These are phyloP conservation scores for Capsicum baccatum DNA, from an alignment of 257 asterid species.

Conservation along the genomic window DNA sequence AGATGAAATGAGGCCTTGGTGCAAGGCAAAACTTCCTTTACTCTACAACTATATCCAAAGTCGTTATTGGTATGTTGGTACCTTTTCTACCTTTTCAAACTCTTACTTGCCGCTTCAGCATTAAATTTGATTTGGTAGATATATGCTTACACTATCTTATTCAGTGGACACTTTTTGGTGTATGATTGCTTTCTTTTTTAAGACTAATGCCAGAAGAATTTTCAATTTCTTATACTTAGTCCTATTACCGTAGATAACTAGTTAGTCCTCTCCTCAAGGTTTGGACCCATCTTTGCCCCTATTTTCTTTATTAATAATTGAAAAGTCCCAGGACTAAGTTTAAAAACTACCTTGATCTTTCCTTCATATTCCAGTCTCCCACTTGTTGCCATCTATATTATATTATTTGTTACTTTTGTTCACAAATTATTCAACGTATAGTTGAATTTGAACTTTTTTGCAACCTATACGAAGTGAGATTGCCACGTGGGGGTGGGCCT, in stretches of 20 bases:
- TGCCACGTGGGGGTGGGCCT: conserved; percentile 13
- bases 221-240: neutral
- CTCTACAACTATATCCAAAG: conserved; percentile 91
- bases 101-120: conserved; percentile 14
- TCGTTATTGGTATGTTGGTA: conserved; percentile 81
- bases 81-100: conserved; percentile 27
- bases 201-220: neutral
- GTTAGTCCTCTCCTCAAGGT: neutral
- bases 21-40: conserved; percentile 89
- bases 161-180: neutral
- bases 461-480: neutral
- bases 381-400: neutral
- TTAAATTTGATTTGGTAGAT: conserved; percentile 19
- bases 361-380: neutral
- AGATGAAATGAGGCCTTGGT: conserved; percentile 88
- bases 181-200: neutral
- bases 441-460: neutral
- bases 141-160: neutral
- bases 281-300: neutral
- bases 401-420: neutral
- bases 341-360: neutral
- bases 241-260: neutral
- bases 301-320: neutral
- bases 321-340: neutral
- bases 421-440: neutral